These are phyloP conservation scores for Corinectria fuckeliana DNA, from an alignment of 2,329 filamentous ascomycete species.

Conservation along the genomic window DNA sequence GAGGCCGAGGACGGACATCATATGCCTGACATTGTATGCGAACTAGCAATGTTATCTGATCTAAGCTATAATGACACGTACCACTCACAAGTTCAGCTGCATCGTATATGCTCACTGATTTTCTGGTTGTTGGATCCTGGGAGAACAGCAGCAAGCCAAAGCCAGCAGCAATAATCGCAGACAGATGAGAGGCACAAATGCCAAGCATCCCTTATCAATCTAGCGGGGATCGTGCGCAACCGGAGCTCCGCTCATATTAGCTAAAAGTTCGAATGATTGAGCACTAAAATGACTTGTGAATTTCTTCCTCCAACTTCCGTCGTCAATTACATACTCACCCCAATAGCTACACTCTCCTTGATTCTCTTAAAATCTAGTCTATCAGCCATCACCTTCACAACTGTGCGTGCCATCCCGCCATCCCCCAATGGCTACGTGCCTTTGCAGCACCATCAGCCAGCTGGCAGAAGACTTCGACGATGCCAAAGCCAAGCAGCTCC, in stretches of 20 bases:
- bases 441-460: conserved; percentile 34
- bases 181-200: too few relatives aligned
- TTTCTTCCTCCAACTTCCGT: background rate
- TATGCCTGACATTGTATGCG: too few relatives aligned
- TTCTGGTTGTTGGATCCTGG: too few relatives aligned
- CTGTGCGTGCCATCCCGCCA: background rate
- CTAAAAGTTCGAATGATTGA: background rate
- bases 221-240: too few relatives aligned
- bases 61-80: too few relatives aligned
- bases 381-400: background rate
- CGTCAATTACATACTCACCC: background rate
- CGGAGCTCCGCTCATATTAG: background rate
- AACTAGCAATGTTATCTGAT: too few relatives aligned
- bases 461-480: conserved; percentile 34
- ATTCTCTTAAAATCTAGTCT: background rate
- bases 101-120: too few relatives aligned
- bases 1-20: too few relatives aligned
- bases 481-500: conserved; percentile 26
- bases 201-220: too few relatives aligned
- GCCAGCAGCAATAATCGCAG: too few relatives aligned
- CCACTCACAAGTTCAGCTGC: too few relatives aligned
- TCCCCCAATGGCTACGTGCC: conserved; percentile 20
- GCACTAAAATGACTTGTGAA: background rate
- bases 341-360: background rate
- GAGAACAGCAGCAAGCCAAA: too few relatives aligned